Evolutionary conservation across 2,329 filamentous ascomycete genomes (phyloP), one percentile per base, ranked within the genome.

Genomic region (Pseudogymnoascus sp.): DNA sequence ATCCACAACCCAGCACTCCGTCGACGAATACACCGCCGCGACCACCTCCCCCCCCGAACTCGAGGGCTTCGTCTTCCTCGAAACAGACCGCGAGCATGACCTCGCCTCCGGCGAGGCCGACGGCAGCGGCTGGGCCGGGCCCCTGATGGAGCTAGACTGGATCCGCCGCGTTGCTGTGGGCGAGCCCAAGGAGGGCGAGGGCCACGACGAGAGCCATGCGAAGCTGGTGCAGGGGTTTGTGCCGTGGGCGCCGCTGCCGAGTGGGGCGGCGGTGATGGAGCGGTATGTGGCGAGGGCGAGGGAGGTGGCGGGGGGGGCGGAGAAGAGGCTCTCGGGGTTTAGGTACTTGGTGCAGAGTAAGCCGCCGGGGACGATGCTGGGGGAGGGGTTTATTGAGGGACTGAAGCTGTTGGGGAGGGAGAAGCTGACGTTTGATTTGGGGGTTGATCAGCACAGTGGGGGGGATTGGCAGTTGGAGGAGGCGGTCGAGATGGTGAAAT

Each of bases 291-390:
- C 75, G 0, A 71, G 80, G 15, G 89, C 86, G 2, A 78, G 85
- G 72, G 77, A 84, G 66, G 78, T 78, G 62, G 87, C 87, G 0
- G 89, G 88, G 1, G 78, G 80, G 44, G 72, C 67, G 9, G 21
- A 74, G 53, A 81, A 83, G 15, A 85, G 85, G 74, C 79, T 96
- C 28, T 87, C 86, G 65, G 93, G 93, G 0, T 92, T 96, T 71
- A 79, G 93, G 60, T 96, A 92, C 73, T 77, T 97, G 65, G 76
- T 96, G 60, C 92, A 96, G 77, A 86, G 90, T 74, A 89, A 90
- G 76, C 84, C 85, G 15, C 68, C 77, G 28, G 87, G 88, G 3
- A 84, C 83, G 0, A 87, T 90, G 79, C 70, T 93, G 50, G 75
- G 81, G 57, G 77, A 82, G 10, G 78, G 76, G 7, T 91, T 93